Evolutionary conservation across 2,329 filamentous ascomycete genomes (phyloP).

Genomic region (Phyllosticta paracitricarpa): DNA sequence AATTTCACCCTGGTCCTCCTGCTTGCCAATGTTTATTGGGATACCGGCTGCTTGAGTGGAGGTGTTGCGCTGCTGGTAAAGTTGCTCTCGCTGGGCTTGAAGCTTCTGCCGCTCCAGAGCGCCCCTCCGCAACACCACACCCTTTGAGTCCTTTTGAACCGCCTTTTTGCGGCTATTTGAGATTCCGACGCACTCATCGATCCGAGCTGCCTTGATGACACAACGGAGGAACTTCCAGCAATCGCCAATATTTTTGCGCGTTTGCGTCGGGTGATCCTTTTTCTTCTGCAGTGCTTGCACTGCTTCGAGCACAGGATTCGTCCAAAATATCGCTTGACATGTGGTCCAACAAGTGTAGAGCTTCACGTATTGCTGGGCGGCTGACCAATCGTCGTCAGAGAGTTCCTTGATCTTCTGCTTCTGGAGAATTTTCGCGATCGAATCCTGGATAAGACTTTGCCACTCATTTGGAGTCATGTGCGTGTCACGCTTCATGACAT

Average conservation of each 20-base stretch:
- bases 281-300: not conserved
- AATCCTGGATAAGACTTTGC: not conserved
- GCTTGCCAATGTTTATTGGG: constrained; percentile 58
- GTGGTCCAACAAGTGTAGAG: constrained; percentile 25
- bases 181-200: not conserved
- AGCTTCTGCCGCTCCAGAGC: constrained; percentile 34
- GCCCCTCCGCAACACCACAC: constrained; percentile 46
- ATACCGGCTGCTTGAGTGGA: constrained; percentile 22
- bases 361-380: constrained; percentile 15
- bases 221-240: not conserved
- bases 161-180: not conserved
- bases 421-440: too few species aligned
- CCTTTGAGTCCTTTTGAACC: not conserved
- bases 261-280: too few species aligned
- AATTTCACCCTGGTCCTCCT: constrained; percentile 50
- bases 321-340: not conserved
- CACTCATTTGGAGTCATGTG: constrained; percentile 1
- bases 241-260: not conserved
- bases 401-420: not conserved
- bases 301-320: not conserved
- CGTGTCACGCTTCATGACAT: constrained; percentile 6
- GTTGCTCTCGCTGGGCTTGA: constrained; percentile 26
- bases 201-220: not conserved
- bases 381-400: constrained; percentile 15
- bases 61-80: not conserved